Base-by-base conservation (phyloP, 768 basidiomycete genomes). In the Tricholoma terreum region DNA sequence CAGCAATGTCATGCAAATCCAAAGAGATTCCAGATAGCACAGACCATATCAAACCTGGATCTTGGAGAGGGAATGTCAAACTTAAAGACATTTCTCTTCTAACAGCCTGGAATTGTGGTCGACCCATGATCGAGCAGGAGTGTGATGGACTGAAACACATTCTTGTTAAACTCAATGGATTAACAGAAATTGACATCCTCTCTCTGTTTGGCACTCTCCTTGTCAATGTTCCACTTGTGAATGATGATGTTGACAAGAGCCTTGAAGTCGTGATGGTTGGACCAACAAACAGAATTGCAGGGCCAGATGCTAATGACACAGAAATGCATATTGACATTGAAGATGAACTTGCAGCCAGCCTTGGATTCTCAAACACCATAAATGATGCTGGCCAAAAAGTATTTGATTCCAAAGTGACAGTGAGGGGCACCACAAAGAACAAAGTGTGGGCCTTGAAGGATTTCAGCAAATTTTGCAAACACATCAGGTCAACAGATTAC, bases 21-120 rank as follows among this genome's bases (percentile, higher is more conserved):
- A 55, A 61, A 5, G 62, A 69, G 17, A 36, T 73, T 19, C 58
- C 63, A 0, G 24, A 58, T 11, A 54, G 48, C 1, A 61, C 64
- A 3, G 74, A 77, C 59, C 74, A 77, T 51, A 65, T 77, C 49
- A 71, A 71, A 21, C 73, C 75, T 3, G 58, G 57, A 8, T 71
- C 69, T 3, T 74, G 71, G 71, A 52, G 56, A 15, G 75, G 75
- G 0, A 65, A 77, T 54, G 60, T 72, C 4, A 52, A 57, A 3
- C 63, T 77, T 9, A 57, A 46, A 5, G 51, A 63, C 35, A 64
- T 71, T 11, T 61, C 58, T 22, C 61, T 71, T 9, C 58, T 64
- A 17, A 72, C 70, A 5, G 65, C 61, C 22, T 74, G 73, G 73
- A 65, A 61, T 12, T 19, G 40, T 6, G 72, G 73, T 10, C 63